Evolutionary conservation across 805 yeast genomes (phyloP).

Genomic region (Saccharomycopsis fodiens): DNA sequence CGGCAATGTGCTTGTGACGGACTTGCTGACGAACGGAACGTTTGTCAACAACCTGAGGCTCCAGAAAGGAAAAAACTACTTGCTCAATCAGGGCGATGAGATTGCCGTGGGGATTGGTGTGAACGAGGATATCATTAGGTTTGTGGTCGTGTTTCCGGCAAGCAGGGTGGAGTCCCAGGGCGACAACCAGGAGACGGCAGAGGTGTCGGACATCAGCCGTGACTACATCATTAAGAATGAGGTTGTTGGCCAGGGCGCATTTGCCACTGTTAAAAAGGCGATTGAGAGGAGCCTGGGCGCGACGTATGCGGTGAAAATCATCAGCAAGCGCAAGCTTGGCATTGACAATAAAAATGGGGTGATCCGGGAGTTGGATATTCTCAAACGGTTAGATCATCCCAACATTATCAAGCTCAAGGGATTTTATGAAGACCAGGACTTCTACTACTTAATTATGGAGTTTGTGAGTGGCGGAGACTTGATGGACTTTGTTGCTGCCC

Average conservation of each 20-base stretch:
- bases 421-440: slow-evolving; percentile 74
- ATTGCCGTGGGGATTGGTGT: slow-evolving; percentile 86
- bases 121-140: slow-evolving; percentile 50
- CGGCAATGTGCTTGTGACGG: slow-evolving; percentile 43
- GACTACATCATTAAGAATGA: slow-evolving; percentile 76
- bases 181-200: slow-evolving; percentile 5
- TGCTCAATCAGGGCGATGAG: slow-evolving; percentile 88
- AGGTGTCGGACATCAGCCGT: slow-evolving; percentile 43
- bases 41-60: slow-evolving; percentile 68
- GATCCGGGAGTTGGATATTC: slow-evolving; percentile 74
- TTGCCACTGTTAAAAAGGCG: slow-evolving; percentile 91
- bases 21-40: slow-evolving; percentile 88
- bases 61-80: slow-evolving; percentile 70
- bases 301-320: slow-evolving; percentile 85
- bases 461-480: slow-evolving; percentile 94
- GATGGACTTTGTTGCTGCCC: slow-evolving; percentile 93
- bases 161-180: slow-evolving; percentile 24
- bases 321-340: slow-evolving; percentile 68
- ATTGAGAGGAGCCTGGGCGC: slow-evolving; percentile 80
- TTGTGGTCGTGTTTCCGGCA: slow-evolving; percentile 38
- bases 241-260: slow-evolving; percentile 95
- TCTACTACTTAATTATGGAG: slow-evolving; percentile 89
- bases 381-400: slow-evolving; percentile 72
- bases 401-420: slow-evolving; percentile 78
- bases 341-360: slow-evolving; percentile 77